Base-by-base conservation (phyloP, 1,284 basidiomycete genomes). In the Athelia sp. region DNA sequence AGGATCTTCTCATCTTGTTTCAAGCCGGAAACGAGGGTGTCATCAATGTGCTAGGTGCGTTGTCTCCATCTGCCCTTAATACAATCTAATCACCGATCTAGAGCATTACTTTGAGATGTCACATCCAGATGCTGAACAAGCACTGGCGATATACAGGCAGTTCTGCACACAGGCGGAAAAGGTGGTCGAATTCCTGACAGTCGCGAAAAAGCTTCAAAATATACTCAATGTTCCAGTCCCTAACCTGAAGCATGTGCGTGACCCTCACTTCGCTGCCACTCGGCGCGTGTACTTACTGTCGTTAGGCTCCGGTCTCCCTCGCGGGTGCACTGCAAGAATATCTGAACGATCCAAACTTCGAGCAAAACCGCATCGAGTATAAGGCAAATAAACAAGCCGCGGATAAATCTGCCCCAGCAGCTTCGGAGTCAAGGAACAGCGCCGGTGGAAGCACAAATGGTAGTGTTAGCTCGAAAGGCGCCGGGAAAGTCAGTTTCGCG, bases 31-130 rank as follows among this genome's bases (percentile, higher is more conserved):
- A 99, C 61, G 96, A 99, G 64, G 96, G 96, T 50, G 92, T 98
- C 45, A 97, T 98, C 71, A 99, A 98, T 65, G 85, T 98, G 32
- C 78, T 97, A 46, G 91, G 91, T 92, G 53, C 52, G 67, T 55
- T 26, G 14, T 31, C 34, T 38, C 23, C 42, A 22, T 44, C 21
- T 43, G 23, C 29, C 23, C 32, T 46, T 48, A 23, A 26, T 45
- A 17, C 43, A 9, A 62, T 48, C 19, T 17, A 40, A 40, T n/a
- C 22, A 47, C 40, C 49, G 10, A 48, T 29, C n/a, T 56, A 91
- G 97, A 98, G 64, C 90, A 97, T 70, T 99, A 98, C 70, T 98
- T 99, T 63, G 96, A 98, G 64, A 99, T 99, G 97, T 93, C 93
- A 3, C 88, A 91, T 57, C 70, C 86, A 19, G 96, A 99, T 65